A percentile compares a stretch with the other conserved stretches of the same genome.
phyloP scores from a whole-genome alignment of 2,329 filamentous ascomycete species.

The Helicocarpus griseus region DNA sequence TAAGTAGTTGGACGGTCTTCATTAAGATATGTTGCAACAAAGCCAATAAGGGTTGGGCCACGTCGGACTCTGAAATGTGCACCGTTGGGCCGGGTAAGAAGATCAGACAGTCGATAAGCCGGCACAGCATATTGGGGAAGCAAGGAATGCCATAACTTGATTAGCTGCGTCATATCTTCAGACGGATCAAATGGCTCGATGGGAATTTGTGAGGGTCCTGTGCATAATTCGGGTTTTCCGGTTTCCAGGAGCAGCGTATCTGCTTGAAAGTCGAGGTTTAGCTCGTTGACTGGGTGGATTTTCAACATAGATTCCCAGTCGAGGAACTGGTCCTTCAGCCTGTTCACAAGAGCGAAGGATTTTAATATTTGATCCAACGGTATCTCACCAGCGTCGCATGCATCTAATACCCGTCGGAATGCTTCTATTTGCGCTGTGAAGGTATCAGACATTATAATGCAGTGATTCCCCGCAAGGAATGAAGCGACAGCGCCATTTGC shows the following conservation, averaged over 20 bases:
- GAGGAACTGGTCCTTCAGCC: constrained; percentile 29
- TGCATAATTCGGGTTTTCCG: constrained; percentile 30
- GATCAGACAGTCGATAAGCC: constrained; percentile 1
- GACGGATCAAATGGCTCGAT: constrained; percentile 6
- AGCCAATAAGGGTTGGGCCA: constrained; percentile 5
- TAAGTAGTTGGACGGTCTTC: constrained; percentile 10
- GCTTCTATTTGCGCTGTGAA: constrained; percentile 32
- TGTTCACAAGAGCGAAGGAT: constrained; percentile 26
- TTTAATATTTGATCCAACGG: constrained; percentile 22
- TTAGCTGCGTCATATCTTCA: constrained; percentile 4
- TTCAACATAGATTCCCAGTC: constrained; percentile 23
- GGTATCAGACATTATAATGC: constrained; percentile 38
- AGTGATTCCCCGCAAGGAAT: constrained; percentile 35
- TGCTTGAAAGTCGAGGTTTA: constrained; percentile 22
- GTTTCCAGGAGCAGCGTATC: constrained; percentile 32
- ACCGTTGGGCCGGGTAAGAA: constrained; percentile 10
- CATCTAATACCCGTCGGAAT: constrained; percentile 29
- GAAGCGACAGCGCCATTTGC: constrained; percentile 33
- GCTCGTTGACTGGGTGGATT: not conserved
- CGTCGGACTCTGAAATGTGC: constrained; percentile 6
- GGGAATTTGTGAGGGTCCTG: constrained; percentile 16
- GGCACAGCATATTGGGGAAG: constrained; percentile 10
- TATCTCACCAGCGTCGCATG: constrained; percentile 27
- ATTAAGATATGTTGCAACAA: constrained; percentile 11
- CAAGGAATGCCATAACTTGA: constrained; percentile 9